Percentiles rank a stretch among this genome's conserved stretches.
phyloP scores from a whole-genome alignment of 2,329 filamentous ascomycete species.

The Colletotrichum somersetense region DNA sequence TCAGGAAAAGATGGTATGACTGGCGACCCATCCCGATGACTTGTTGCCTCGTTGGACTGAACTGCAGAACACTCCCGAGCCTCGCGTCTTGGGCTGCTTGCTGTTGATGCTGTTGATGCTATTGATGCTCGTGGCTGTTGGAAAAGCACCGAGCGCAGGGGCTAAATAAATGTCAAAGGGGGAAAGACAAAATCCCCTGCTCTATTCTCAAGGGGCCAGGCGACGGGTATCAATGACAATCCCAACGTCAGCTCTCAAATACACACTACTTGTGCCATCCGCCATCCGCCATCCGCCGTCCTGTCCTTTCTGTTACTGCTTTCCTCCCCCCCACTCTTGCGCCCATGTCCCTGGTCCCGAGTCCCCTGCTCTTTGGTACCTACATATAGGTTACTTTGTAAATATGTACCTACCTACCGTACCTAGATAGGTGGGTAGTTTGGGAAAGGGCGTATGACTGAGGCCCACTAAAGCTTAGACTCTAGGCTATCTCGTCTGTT shows the following conservation, averaged over 20 bases:
- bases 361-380: background rate
- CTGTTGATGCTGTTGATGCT: background rate
- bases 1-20: background rate
- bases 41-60: background rate
- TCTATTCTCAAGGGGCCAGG: background rate
- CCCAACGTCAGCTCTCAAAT: background rate
- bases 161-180: background rate
- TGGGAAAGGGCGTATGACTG: slow-evolving; percentile 5
- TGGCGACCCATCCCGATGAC: background rate
- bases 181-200: background rate
- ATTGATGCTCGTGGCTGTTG: background rate
- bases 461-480: slow-evolving; percentile 37
- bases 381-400: too few species aligned
- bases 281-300: background rate
- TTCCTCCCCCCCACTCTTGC: background rate
- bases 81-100: background rate
- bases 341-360: background rate
- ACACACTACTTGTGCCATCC: too few species aligned
- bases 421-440: too few species aligned
- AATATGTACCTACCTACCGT: too few species aligned
- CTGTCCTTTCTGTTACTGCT: background rate
- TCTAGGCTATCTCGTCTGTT: slow-evolving; percentile 9
- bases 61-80: background rate
- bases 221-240: background rate
- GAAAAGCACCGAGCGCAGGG: background rate